Conservation (phyloP, 441 rosid genomes). For the Isatis lusitanica region DNA sequence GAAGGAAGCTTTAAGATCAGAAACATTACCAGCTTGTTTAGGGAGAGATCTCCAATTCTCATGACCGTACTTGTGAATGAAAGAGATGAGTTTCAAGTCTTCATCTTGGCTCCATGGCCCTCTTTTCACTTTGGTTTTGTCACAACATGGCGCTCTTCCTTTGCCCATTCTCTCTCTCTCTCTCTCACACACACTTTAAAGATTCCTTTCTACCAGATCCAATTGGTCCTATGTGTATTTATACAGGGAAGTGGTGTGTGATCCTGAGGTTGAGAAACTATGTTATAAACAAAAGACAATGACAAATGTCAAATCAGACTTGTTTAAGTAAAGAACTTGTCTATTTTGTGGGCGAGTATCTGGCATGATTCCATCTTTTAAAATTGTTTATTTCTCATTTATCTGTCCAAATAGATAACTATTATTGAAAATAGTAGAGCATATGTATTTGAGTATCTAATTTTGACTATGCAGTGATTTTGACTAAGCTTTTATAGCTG, state of each 20-base stretch:
- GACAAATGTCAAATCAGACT: conserved; percentile 21
- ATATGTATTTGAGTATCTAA: no score
- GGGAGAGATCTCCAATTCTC: conserved; percentile 67
- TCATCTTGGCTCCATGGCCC: conserved; percentile 68
- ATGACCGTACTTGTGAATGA: conserved; percentile 55
- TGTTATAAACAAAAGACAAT: conserved; percentile 1
- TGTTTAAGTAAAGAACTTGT: conserved; percentile 17
- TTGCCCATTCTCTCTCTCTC: conserved; percentile 44
- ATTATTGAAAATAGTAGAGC: neutral
- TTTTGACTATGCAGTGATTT: no score
- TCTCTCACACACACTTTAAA: neutral
- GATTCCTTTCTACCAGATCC: conserved; percentile 15
- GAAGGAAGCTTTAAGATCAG: neutral
- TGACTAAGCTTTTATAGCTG: neutral
- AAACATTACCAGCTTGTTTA: conserved; percentile 49
- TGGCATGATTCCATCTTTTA: conserved; percentile 16
- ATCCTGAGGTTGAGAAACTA: conserved; percentile 2
- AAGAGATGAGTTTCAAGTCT: conserved; percentile 54
- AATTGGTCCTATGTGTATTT: conserved; percentile 21
- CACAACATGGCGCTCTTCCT: conserved; percentile 67
- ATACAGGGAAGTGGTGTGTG: conserved; percentile 20
- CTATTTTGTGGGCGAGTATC: conserved; percentile 20
- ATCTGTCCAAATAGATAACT: neutral
- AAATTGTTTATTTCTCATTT: neutral
- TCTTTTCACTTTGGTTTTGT: conserved; percentile 58